Evolutionary conservation across 768 basidiomycete species (phyloP).

Genomic region (Suillus weaverae): DNA sequence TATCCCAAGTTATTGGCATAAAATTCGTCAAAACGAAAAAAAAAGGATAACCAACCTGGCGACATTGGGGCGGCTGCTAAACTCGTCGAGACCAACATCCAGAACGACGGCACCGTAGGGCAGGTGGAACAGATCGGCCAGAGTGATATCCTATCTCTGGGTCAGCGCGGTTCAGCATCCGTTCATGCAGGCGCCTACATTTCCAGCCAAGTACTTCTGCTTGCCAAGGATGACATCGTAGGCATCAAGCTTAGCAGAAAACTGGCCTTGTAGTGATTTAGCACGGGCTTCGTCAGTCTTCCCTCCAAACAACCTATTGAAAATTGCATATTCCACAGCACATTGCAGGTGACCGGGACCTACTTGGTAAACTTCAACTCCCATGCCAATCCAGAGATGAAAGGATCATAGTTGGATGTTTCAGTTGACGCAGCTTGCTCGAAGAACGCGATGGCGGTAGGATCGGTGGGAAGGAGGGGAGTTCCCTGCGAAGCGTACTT

Average conservation of each 20-base stretch:
- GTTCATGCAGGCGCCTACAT: constrained; percentile 19
- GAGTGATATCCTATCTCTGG: constrained; percentile 15
- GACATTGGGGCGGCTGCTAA: constrained; percentile 20
- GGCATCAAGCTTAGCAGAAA: constrained; percentile 33
- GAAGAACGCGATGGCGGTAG: constrained; percentile 41
- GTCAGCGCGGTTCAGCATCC: neutral
- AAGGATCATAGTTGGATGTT: constrained; percentile 48
- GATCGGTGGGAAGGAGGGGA: constrained; percentile 37
- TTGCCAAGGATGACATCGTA: constrained; percentile 37
- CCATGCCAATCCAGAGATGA: constrained; percentile 37
- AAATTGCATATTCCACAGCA: neutral
- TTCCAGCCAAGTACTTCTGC: constrained; percentile 36
- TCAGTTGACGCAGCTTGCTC: constrained; percentile 57
- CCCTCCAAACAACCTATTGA: constrained; percentile 19
- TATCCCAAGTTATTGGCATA: constrained; percentile 7
- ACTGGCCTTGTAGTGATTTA: constrained; percentile 23
- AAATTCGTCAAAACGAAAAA: no score
- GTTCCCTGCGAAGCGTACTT: constrained; percentile 40
- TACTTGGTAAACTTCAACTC: constrained; percentile 52
- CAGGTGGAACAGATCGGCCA: constrained; percentile 24
- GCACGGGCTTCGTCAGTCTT: constrained; percentile 34
- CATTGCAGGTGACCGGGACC: constrained; percentile 12
- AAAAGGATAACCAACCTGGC: constrained; percentile 13
- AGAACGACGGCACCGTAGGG: constrained; percentile 18
- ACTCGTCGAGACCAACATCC: constrained; percentile 14